phyloP scores from a whole-genome alignment of 2,329 filamentous ascomycete species.

The Fusarium sublunatum region DNA sequence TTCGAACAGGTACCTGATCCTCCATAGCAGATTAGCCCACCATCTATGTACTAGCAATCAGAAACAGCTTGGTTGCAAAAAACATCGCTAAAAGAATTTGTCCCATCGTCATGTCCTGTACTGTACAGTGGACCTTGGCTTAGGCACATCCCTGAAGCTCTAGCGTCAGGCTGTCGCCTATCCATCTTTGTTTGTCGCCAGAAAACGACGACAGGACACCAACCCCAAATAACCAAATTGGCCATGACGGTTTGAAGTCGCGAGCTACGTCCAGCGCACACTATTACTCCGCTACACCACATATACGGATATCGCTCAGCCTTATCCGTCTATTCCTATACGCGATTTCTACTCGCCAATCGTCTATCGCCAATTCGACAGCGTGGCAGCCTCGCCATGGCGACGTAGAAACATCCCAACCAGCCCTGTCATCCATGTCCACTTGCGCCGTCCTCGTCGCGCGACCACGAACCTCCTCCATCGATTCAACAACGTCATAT shows the following conservation, averaged over 20 bases:
- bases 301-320: conserved; percentile 9
- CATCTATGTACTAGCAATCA: conserved; percentile 12
- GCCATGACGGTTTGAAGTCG: conserved; percentile 32
- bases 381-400: conserved; percentile 48
- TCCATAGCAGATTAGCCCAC: not conserved
- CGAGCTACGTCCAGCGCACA: conserved; percentile 29
- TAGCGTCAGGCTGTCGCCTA: conserved; percentile 41
- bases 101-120: conserved; percentile 14
- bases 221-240: conserved; percentile 33
- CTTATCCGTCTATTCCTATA: conserved; percentile 7
- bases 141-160: conserved; percentile 35
- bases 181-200: conserved; percentile 41
- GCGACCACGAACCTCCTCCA: conserved; percentile 42
- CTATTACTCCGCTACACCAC: conserved; percentile 17
- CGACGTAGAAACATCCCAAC: conserved; percentile 43
- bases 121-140: conserved; percentile 15
- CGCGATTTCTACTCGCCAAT: conserved; percentile 34
- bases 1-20: conserved; percentile 22
- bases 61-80: conserved; percentile 13
- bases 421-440: conserved; percentile 44
- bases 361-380: conserved; percentile 42
- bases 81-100: conserved; percentile 33
- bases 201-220: conserved; percentile 42
- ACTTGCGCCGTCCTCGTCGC: conserved; percentile 45
- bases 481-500: conserved; percentile 17